Evolutionary conservation across 2,329 filamentous ascomycete genomes (phyloP), one percentile per base, ranked within the genome.

Genomic region (Sporothrix inflata): DNA sequence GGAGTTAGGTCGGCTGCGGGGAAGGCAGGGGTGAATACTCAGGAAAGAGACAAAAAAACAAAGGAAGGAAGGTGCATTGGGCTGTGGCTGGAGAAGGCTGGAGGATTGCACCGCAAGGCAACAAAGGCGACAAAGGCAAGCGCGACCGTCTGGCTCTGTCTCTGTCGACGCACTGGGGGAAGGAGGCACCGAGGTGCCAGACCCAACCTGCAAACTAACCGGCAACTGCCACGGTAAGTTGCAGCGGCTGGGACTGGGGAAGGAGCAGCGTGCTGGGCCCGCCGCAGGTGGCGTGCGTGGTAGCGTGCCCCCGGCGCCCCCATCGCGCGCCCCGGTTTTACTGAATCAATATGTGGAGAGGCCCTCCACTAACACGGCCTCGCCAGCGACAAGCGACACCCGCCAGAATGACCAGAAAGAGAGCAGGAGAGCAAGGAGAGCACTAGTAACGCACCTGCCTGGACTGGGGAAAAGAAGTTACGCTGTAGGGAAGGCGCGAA

Each of bases 201-300:
- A 38, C 8, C 24, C 8, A 30, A 51, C 16, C 27, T 38, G 42
- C 70, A 55, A 60, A 71, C 70, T 71, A 71, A 51, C 70, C 70
- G 70, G 40, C 70, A 71, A 68, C 61, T 71, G 63, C 70, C 70
- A 71, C 51, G 63, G 70, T 66, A 66, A 42, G 24, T 45, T 57
- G 49, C 53, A 69, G 49, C 24, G 57, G 60, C 65, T 53, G 30
- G 65, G 40, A 24, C 47, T 55, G 30, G 30, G 21, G 67, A 30
- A 55, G 53, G 53, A 27, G 14, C 49, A 40, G 24, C n/a, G 8
- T 38, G 60, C 55, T 19, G 14, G 24, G 55, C 27, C 61, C 38
- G 42, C 14, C 42, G 12, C 40, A 47, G 61, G 21, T 66, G 40
- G 61, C 42, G 57, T 66, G 42, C 9, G 61, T 45, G 5, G 61